Conservation (phyloP, 2,329 filamentous ascomycete species). For the Botrytis porri region DNA sequence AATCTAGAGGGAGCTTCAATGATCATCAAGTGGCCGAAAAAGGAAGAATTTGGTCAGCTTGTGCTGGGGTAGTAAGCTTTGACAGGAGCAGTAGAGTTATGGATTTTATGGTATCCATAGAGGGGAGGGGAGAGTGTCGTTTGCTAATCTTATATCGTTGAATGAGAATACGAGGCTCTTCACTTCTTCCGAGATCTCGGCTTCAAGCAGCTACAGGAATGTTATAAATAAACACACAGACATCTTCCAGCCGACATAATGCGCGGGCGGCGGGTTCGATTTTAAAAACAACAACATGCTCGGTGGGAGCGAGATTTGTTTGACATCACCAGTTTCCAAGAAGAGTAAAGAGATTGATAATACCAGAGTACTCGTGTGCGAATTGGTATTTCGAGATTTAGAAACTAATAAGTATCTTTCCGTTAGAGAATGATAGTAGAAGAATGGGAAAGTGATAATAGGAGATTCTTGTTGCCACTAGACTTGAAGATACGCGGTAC, state of each 20-base stretch:
- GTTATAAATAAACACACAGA: neutral
- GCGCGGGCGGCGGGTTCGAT: too few species aligned
- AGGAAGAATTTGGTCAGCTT: neutral
- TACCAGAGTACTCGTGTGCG: neutral
- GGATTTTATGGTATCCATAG: neutral
- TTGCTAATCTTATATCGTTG: neutral
- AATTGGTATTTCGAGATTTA: neutral
- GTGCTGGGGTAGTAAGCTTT: neutral
- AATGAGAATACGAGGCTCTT: neutral
- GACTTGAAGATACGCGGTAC: neutral
- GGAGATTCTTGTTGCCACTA: neutral
- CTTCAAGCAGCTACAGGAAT: neutral
- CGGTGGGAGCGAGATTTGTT: neutral
- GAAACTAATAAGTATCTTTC: accelerated
- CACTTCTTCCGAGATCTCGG: neutral
- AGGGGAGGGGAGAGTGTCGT: neutral
- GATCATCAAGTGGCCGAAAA: neutral
- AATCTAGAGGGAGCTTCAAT: neutral
- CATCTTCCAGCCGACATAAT: neutral
- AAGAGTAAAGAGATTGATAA: accelerated
- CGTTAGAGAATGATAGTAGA: neutral
- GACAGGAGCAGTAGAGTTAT: neutral
- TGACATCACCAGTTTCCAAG: too few species aligned
- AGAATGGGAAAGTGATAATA: neutral
- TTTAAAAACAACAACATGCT: too few species aligned